These are phyloP conservation scores for Ophiocytium majus DNA, from an alignment of 352 stramenopile genomes.

Conservation along the genomic window DNA sequence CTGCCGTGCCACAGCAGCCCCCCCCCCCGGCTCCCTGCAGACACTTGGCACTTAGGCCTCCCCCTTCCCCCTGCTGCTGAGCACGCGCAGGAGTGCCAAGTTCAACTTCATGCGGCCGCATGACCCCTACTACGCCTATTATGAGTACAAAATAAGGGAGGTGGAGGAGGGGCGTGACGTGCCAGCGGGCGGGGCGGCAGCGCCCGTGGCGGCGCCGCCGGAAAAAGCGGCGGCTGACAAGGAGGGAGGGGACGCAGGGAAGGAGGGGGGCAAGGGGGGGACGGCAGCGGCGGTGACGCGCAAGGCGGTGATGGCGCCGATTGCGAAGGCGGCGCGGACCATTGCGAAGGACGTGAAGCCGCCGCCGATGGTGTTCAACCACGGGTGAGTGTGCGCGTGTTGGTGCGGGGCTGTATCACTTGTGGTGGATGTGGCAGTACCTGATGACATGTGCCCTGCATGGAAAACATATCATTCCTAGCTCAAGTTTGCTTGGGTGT, in stretches of 20 bases:
- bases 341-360: constrained; percentile 44
- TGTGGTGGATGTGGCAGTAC: not conserved
- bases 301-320: constrained; percentile 78
- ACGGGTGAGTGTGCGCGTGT: constrained; percentile 24
- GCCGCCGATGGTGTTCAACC: constrained; percentile 49
- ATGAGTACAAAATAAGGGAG: constrained; percentile 90
- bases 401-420: not conserved
- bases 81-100: constrained; percentile 82
- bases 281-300: constrained; percentile 29
- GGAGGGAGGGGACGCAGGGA: constrained; percentile 29
- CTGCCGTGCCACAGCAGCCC: no score
- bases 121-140: constrained; percentile 97
- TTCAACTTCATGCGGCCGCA: constrained; percentile 92
- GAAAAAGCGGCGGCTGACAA: not conserved
- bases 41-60: no score
- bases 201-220: constrained; percentile 7
- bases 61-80: no score
- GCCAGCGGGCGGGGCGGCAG: constrained; percentile 14
- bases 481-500: no score
- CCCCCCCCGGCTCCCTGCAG: no score
- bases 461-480: constrained; percentile 25
- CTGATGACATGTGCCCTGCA: not conserved
- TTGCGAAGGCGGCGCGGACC: constrained; percentile 67
- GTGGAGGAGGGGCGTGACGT: constrained; percentile 56
- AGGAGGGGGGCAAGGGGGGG: constrained; percentile 47